Evolutionary conservation across 2,329 filamentous ascomycete species (phyloP).

Genomic region (Shiraia sp.): DNA sequence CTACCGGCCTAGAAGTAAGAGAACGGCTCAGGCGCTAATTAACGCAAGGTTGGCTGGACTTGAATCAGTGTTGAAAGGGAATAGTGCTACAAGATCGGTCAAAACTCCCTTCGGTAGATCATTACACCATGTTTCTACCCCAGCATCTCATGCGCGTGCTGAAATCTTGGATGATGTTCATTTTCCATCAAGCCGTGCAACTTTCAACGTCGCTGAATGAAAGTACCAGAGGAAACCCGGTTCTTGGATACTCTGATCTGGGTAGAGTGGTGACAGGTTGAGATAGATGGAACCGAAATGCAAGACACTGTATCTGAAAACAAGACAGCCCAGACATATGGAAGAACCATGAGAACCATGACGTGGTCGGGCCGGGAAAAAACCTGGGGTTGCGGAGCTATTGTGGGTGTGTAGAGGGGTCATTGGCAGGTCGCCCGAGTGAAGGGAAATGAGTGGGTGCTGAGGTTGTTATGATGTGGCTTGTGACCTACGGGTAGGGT

Average conservation of each 20-base stretch:
- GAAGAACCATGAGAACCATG: background rate
- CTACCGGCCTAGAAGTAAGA: background rate
- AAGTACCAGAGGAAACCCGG: background rate
- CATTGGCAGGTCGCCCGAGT: background rate
- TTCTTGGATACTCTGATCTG: background rate
- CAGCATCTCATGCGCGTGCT: background rate
- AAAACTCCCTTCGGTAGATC: conserved; percentile 2
- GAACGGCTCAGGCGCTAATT: background rate
- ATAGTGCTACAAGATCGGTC: background rate
- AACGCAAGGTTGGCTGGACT: background rate
- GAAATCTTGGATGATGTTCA: too few species aligned
- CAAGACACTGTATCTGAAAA: background rate
- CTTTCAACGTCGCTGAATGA: background rate
- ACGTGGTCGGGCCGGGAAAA: background rate
- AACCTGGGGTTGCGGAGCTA: background rate
- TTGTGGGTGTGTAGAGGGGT: background rate
- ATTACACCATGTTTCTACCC: conserved; percentile 1
- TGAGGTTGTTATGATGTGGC: conserved; percentile 9
- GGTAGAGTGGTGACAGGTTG: too few species aligned
- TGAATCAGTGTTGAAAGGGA: background rate
- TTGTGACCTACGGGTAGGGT: conserved; percentile 24
- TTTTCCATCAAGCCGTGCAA: too few species aligned
- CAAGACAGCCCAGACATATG: background rate
- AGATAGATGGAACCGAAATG: background rate
- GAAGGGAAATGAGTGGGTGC: background rate